Percentiles rank a stretch among this genome's conserved stretches.
These are phyloP conservation scores for Trypanosoma lewisi DNA, from an alignment of 208 protist species.

Conservation along the genomic window DNA sequence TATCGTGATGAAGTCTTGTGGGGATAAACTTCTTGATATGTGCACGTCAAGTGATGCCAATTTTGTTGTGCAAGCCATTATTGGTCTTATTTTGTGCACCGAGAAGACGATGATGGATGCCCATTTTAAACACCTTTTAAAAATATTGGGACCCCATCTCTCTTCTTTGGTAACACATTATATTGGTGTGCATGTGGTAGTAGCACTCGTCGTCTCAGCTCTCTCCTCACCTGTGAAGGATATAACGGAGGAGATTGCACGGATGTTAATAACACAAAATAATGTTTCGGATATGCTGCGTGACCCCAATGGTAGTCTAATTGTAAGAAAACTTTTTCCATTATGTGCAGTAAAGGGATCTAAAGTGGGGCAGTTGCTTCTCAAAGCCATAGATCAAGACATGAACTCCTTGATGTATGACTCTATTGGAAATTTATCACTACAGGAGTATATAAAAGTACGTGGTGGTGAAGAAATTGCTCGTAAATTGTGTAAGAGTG, in stretches of 20 bases:
- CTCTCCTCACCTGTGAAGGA: constrained; percentile 33
- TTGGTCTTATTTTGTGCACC: constrained; percentile 47
- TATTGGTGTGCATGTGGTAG: constrained; percentile 77
- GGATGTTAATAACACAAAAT: constrained; percentile 38
- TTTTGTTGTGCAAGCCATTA: constrained; percentile 78
- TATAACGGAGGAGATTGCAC: constrained; percentile 52
- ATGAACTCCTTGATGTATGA: constrained; percentile 58
- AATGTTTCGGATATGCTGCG: constrained; percentile 58
- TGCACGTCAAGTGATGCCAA: constrained; percentile 66
- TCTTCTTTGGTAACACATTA: constrained; percentile 37
- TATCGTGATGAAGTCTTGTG: constrained; percentile 38
- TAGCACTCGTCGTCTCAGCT: constrained; percentile 50
- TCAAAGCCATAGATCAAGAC: constrained; percentile 55
- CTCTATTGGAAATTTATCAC: constrained; percentile 75
- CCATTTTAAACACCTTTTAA: constrained; percentile 34
- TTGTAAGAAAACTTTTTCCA: constrained; percentile 73
- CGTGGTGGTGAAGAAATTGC: constrained; percentile 55
- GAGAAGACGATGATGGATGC: constrained; percentile 17
- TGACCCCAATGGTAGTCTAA: constrained; percentile 64
- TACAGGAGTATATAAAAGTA: constrained; percentile 69
- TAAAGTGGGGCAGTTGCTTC: constrained; percentile 59
- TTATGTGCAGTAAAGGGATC: constrained; percentile 55
- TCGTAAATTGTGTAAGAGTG: constrained; percentile 53
- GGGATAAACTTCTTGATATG: constrained; percentile 52
- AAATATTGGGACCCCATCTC: constrained; percentile 49